phyloP scores from a whole-genome alignment of 108 stramenopile species.

The Asterionellopsis glacialis region DNA sequence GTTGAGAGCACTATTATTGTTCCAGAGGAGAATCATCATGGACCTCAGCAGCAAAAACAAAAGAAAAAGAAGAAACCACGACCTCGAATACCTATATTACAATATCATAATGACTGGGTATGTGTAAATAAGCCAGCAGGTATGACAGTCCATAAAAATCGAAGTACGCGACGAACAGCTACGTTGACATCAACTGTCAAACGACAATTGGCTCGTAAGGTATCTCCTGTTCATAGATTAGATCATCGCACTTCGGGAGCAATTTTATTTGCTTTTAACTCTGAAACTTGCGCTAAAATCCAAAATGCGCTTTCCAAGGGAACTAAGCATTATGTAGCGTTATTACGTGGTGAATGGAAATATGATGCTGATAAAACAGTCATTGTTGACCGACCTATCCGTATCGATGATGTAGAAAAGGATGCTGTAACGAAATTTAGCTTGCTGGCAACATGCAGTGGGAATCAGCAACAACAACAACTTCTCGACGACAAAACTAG shows the following conservation, averaged over 20 bases:
- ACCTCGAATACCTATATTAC: conserved; percentile 43
- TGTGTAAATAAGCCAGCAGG: conserved; percentile 66
- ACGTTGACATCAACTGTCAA: conserved; percentile 43
- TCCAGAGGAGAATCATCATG: too few species aligned
- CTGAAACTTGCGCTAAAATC: conserved; percentile 33
- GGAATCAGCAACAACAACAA: neutral
- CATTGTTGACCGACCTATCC: conserved; percentile 22
- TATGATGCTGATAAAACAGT: conserved; percentile 1
- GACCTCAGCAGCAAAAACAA: too few species aligned
- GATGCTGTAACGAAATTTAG: conserved; percentile 40
- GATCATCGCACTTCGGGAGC: conserved; percentile 79
- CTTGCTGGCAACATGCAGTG: conserved; percentile 30
- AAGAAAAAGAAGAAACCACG: neutral
- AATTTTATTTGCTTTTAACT: conserved; percentile 54
- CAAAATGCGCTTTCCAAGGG: conserved; percentile 24
- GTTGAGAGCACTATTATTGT: too few species aligned
- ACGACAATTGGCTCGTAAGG: conserved; percentile 58
- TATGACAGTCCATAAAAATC: conserved; percentile 43
- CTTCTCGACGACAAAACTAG: too few species aligned
- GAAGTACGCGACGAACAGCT: conserved; percentile 7
- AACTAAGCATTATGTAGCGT: conserved; percentile 57
- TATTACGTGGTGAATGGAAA: conserved; percentile 56
- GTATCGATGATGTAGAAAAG: conserved; percentile 27
- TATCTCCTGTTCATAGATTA: conserved; percentile 65
- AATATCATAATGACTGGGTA: conserved; percentile 51